phyloP scores from a whole-genome alignment of 179 eudicot species.

The Beta macrorhiza region DNA sequence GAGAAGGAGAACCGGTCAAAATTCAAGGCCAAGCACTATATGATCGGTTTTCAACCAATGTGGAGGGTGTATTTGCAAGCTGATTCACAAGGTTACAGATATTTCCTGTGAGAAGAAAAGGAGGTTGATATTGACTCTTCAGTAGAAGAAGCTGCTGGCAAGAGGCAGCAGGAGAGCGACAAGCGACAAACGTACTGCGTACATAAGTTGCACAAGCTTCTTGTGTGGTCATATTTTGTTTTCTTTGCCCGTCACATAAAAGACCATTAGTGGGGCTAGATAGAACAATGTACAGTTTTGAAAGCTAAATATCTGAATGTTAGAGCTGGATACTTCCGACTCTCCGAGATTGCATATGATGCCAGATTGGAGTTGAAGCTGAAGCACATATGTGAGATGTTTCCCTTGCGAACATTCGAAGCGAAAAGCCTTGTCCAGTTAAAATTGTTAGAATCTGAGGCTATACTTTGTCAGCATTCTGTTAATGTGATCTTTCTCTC shows the following conservation, averaged over 20 bases:
- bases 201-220: constrained; percentile 23
- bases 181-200: constrained; percentile 26
- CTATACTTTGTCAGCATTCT: background rate
- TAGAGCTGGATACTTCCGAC: constrained; percentile 2
- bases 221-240: constrained; percentile 33
- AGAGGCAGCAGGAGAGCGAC: constrained; percentile 18
- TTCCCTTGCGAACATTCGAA: background rate
- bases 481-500: background rate
- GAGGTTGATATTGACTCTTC: constrained; percentile 21
- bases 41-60: constrained; percentile 79
- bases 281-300: constrained; percentile 36
- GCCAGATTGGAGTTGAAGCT: constrained; percentile 4
- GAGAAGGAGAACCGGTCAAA: constrained; percentile 79
- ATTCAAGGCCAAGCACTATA: constrained; percentile 74
- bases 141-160: constrained; percentile 21
- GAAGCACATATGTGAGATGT: background rate
- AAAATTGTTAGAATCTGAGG: background rate
- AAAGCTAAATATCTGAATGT: constrained; percentile 8
- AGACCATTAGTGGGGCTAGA: constrained; percentile 13
- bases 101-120: constrained; percentile 49
- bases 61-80: constrained; percentile 94
- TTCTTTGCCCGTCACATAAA: constrained; percentile 10
- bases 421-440: background rate
- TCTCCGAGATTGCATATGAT: constrained; percentile 15
- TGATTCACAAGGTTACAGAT: constrained; percentile 75